Percentiles rank a stretch among this genome's conserved stretches.
phyloP scores from a whole-genome alignment of 331 rosid species.

The Rosa hybrid region DNA sequence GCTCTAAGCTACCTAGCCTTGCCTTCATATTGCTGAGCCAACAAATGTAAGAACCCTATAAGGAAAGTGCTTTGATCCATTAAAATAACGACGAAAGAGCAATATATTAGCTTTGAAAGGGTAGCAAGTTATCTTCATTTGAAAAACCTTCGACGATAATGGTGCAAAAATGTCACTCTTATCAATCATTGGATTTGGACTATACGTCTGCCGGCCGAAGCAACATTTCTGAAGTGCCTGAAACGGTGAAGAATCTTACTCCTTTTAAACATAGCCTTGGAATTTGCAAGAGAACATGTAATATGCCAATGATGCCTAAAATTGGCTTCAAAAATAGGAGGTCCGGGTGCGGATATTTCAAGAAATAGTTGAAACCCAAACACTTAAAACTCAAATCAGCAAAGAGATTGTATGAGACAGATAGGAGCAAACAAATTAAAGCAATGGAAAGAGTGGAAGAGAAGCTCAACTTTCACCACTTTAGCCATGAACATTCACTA shows the following conservation, averaged over 20 bases:
- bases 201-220: constrained; percentile 10
- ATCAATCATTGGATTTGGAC: neutral
- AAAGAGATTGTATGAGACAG: neutral
- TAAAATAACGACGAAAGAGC: neutral
- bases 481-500: constrained; percentile 61
- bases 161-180: neutral
- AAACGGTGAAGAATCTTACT: neutral
- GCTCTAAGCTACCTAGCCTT: too few species aligned
- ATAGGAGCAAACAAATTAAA: neutral
- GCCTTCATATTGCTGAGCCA: neutral
- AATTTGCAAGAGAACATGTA: neutral
- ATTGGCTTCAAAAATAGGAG: neutral
- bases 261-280: constrained; percentile 2
- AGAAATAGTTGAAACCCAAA: neutral
- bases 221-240: neutral
- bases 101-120: neutral
- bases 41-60: neutral
- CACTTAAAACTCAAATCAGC: neutral
- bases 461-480: constrained; percentile 42
- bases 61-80: neutral
- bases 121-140: neutral
- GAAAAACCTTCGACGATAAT: neutral
- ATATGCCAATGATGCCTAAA: neutral
- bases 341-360: constrained; percentile 18
- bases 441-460: constrained; percentile 12